Base-by-base conservation (phyloP, 805 yeast species). In the Kodamaea kaohsiungensis region DNA sequence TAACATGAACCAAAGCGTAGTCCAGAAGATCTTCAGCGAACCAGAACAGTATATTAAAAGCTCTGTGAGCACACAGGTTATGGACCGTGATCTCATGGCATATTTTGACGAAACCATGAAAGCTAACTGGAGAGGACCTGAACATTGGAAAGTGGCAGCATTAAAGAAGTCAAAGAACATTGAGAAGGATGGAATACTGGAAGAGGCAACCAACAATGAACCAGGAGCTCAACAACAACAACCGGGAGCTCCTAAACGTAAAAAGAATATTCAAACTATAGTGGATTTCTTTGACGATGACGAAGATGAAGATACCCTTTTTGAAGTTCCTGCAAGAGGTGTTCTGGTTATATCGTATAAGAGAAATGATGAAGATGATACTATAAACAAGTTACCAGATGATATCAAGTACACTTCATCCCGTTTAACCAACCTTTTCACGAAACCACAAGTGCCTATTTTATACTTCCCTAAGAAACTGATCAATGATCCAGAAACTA, bases 121-220 rank as follows among this genome's bases (percentile, higher is more conserved):
- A 54, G 72, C 77, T 33, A 88, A 84, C 65, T 92, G 98, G 97
- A 82, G 96, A 27, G 98, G 98, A 7, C 79, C 93, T 12, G 93
- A 89, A 59, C 96, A 90, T 70, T 93, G 98, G 98, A 88, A 88
- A 69, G 87, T 93, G 9, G 74, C 80, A 43, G 80, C 83, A 12
- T 68, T 87, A 48, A 86, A 83, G 61, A 77, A 77, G 59, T 59
- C 72, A 25, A 73, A 71, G 55, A 66, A 63, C 18, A 47, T 71
- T 12, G 64, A 58, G 17, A 48, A 46, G 30, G 52, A 49, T 10
- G 48, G 46, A 30, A 19, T 49, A 58, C 22, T 45, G 39, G 30
- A 51, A 52, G 10, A 33, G 49, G 15, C 35, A 19, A 27, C 40
- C 45, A 13, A 46, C 3, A 27, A 40, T 10, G 56, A 47, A 2